Base-by-base conservation (phyloP, 1,284 basidiomycete species). In the Microbotryum scabiosae region DNA sequence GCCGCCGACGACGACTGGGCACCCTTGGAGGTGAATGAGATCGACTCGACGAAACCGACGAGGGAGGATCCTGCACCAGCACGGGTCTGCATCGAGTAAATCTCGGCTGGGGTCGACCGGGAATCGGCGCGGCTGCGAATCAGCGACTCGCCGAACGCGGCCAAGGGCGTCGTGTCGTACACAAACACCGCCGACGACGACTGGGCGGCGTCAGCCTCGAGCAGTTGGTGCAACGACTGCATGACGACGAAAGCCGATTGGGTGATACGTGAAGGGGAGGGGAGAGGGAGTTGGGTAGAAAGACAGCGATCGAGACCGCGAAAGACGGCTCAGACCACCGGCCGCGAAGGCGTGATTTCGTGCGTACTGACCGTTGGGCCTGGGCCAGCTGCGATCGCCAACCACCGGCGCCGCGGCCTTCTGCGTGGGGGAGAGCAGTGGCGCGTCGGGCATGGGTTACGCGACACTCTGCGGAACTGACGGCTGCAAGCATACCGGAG, bases 1-100 rank as follows among this genome's bases (percentile, higher is more conserved):
- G 65, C 85, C 36, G 36, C 14, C 14, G 36, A 18, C 84, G 67
- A 80, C 80, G 73, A 85, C 87, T n/a, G 85, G 82, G 25, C 83
- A 67, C 88, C 84, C 70, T 75, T 75, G 10, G 85, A 86, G 12
- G 69, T 59, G 64, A 62, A 62, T 21, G 66, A 66, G 49, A 74
- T 67, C 7, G 56, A 55, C 57, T 67, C 60, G 55, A 91, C 78
- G 64, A 89, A 82, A 20, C 91, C 91, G 46, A 89, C 83, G 63
- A 96, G 78, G 70, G 83, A 83, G 59, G 90, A 77, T 20, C 91
- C 91, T 23, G 91, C 90, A 53, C 91, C 91, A 20, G 85, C 81
- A 61, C 91, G 81, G n/a, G 88, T 90, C 77, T 94, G 90, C 58
- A 92, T 78, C 21, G 30, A 50, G 30, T 28, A 52, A 30, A 58